These are phyloP conservation scores for Microdochium paspali DNA, from an alignment of 2,329 filamentous ascomycete species.

Conservation along the genomic window DNA sequence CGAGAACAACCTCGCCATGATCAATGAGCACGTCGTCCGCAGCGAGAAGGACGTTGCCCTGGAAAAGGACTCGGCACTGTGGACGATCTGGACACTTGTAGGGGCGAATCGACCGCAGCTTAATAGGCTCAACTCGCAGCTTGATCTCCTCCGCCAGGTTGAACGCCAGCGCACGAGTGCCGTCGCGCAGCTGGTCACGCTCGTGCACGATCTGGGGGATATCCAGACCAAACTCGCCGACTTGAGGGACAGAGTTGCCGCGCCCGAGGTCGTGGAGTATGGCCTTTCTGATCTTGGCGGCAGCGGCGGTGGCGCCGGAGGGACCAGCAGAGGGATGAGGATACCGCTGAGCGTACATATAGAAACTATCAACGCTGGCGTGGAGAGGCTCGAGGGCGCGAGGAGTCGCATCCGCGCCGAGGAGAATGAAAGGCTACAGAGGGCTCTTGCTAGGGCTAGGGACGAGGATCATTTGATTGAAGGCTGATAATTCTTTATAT, in stretches of 20 bases:
- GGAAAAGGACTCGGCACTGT: constrained; percentile 56
- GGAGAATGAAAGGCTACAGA: constrained; percentile 48
- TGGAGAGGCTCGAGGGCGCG: constrained; percentile 61
- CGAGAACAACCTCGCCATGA: constrained; percentile 59
- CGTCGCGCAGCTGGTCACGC: constrained; percentile 56
- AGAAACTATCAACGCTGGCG: constrained; percentile 61
- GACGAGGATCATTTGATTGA: constrained; percentile 31
- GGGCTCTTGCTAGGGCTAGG: constrained; percentile 37
- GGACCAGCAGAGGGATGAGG: constrained; percentile 13
- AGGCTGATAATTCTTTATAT: constrained; percentile 5
- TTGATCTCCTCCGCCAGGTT: constrained; percentile 57
- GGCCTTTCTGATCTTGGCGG: constrained; percentile 13
- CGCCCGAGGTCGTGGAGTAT: constrained; percentile 50
- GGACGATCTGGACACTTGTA: constrained; percentile 63
- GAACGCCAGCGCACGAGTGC: constrained; percentile 55
- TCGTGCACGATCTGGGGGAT: constrained; percentile 63
- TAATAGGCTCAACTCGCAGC: constrained; percentile 51
- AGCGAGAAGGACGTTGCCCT: constrained; percentile 50
- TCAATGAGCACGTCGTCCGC: constrained; percentile 58
- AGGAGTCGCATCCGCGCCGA: constrained; percentile 47
- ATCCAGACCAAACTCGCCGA: constrained; percentile 65
- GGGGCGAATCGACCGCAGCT: constrained; percentile 57
- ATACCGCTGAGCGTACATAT: constrained; percentile 67
- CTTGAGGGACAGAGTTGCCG: constrained; percentile 59
- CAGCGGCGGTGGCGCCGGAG: constrained; percentile 29